Evolutionary conservation across 2,329 filamentous ascomycete species (phyloP).

Genomic region (Apiospora sp.): DNA sequence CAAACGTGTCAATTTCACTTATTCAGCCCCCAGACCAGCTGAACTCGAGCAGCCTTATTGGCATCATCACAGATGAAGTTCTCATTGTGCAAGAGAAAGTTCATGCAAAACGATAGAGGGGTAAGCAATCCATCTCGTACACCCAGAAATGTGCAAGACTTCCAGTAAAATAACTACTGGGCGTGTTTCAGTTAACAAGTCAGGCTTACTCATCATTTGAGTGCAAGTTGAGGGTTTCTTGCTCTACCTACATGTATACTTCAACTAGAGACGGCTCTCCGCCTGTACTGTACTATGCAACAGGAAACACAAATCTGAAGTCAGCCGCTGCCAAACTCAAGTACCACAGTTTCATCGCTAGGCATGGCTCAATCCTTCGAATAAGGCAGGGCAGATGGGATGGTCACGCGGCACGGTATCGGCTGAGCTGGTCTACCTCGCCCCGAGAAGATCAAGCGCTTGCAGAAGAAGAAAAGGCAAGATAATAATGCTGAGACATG

Average conservation of each 20-base stretch:
- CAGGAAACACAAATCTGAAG: neutral
- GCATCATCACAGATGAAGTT: neutral
- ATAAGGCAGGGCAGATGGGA: neutral
- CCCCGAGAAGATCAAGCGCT: neutral
- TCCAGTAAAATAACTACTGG: too few species aligned
- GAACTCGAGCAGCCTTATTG: neutral
- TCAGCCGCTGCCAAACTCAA: neutral
- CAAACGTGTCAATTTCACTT: neutral
- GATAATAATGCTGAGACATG: neutral
- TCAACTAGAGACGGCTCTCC: neutral
- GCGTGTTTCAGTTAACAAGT: neutral
- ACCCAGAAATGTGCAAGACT: neutral
- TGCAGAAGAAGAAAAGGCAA: neutral
- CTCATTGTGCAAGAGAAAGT: neutral
- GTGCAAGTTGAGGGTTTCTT: neutral
- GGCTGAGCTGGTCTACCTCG: neutral
- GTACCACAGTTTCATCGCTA: neutral
- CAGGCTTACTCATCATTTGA: neutral
- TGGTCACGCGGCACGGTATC: neutral
- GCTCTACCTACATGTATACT: neutral
- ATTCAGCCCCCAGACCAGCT: neutral
- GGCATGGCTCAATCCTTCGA: too few species aligned
- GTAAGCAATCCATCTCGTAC: too few species aligned
- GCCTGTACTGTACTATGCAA: neutral
- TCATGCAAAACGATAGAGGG: too few species aligned